These are phyloP conservation scores for Fusarium fujikuroi DNA, from an alignment of 2,329 filamentous ascomycete genomes.

Conservation along the genomic window DNA sequence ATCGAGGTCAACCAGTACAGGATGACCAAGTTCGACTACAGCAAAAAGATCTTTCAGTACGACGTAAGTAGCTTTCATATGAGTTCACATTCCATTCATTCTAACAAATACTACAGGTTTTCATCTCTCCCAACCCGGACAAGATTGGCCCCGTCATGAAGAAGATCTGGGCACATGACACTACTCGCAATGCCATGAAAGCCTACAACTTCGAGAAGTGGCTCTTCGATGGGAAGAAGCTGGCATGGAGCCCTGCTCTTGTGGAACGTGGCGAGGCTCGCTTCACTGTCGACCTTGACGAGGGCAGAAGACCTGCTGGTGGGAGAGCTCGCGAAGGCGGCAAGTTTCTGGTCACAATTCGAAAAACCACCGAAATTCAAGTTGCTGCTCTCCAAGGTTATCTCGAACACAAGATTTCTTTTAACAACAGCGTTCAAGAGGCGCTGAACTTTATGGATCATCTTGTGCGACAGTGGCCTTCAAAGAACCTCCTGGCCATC, in stretches of 20 bases:
- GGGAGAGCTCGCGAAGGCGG: constrained; percentile 53
- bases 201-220: constrained; percentile 60
- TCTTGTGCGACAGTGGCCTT: constrained; percentile 82
- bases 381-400: constrained; percentile 75
- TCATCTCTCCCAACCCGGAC: constrained; percentile 70
- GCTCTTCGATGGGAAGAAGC: constrained; percentile 84
- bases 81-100: neutral
- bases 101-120: constrained; percentile 60
- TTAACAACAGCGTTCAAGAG: constrained; percentile 76
- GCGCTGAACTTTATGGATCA: constrained; percentile 94
- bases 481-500: constrained; percentile 73
- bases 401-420: constrained; percentile 67
- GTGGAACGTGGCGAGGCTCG: constrained; percentile 61
- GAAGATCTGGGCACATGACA: constrained; percentile 78
- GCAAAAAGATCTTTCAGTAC: constrained; percentile 79
- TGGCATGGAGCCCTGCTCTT: constrained; percentile 75
- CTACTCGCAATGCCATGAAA: constrained; percentile 66
- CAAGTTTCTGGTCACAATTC: constrained; percentile 70
- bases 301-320: constrained; percentile 61
- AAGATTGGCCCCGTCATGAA: constrained; percentile 73
- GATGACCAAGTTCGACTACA: constrained; percentile 67
- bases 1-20: constrained; percentile 80
- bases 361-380: constrained; percentile 73
- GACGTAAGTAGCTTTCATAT: constrained; percentile 71
- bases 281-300: constrained; percentile 77